Evolutionary conservation across 257 asterid genomes (phyloP), one percentile per base, ranked within the genome.

Genomic region (Capsicum chinense): DNA sequence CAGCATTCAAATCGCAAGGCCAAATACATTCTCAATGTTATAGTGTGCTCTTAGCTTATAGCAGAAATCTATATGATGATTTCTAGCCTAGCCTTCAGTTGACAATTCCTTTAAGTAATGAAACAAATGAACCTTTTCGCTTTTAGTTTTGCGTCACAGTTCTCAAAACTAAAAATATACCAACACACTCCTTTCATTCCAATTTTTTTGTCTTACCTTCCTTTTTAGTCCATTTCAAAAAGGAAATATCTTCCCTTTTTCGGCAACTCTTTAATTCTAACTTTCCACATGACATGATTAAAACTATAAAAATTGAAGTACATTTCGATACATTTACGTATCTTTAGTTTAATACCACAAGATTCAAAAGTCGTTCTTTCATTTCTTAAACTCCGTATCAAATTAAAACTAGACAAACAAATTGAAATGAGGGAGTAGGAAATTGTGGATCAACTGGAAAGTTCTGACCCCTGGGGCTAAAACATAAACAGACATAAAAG

Each of bases 11-110:
- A 7, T 50, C 52, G 63, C 47, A 21, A 54, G 19, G 12, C 14
- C 63, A 26, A 26, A 54, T 54, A 78, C 48, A 33, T 78, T 6
- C 33, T 52, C 7, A 76, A 52, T 76, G 62, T 74, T 21, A 21
- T 21, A 50, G 33, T 74, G 81, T 21, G 47, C 60, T 73, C 80
- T 50, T n/a, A 21, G 39, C 81, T 74, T 60, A 50, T 74, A 50
- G 1, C 57, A 74, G 59, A 74, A 50, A 50, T 74, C 44, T 3
- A 19, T 73, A 48, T 73, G 16, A 19, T 48, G 42, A 59, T 21
- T 21, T 73, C 80, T 73, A 73, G 42, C 42, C 39, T 48, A 19
- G 59, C 42, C 19, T 73, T 73, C 80, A 48, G 80, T 0, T 73
- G 19, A 73, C 16, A 19, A 48, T 21, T 48, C 19, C 60, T 47